phyloP scores from a whole-genome alignment of 768 basidiomycete genomes.

The Boletus rufocinnamomeus region DNA sequence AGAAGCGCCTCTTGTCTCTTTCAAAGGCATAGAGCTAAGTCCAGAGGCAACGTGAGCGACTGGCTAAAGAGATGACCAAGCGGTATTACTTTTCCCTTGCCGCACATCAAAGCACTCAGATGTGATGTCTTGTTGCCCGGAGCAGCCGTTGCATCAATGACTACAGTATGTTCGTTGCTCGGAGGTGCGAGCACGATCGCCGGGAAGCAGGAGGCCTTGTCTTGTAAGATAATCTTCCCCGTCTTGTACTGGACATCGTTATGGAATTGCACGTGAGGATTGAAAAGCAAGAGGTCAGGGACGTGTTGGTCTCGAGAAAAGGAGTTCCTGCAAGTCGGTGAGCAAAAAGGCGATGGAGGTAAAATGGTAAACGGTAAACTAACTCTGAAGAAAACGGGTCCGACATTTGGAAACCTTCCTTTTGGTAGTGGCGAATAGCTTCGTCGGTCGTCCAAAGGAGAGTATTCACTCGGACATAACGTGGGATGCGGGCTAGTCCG shows the following conservation, averaged over 20 bases:
- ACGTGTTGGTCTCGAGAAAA: constrained; percentile 82
- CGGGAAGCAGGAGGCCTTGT: constrained; percentile 98
- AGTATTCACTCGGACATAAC: constrained; percentile 86
- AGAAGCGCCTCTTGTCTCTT: constrained; percentile 77
- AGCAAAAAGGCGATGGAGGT: neutral
- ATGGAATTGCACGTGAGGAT: constrained; percentile 65
- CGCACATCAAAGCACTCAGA: constrained; percentile 83
- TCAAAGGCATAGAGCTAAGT: constrained; percentile 85
- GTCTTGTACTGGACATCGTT: constrained; percentile 68
- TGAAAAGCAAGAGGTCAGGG: constrained; percentile 76
- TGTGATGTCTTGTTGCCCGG: constrained; percentile 99
- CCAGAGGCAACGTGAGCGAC: constrained; percentile 1
- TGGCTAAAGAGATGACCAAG: neutral
- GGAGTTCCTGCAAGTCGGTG: constrained; percentile 45
- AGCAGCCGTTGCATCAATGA: constrained; percentile 94
- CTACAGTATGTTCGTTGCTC: constrained; percentile 46
- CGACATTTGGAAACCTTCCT: constrained; percentile 55
- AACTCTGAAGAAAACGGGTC: constrained; percentile 58
- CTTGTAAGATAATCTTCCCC: constrained; percentile 90
- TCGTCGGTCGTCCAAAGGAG: constrained; percentile 64
- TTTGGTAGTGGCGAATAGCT: constrained; percentile 57
- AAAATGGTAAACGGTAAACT: constrained; percentile 3
- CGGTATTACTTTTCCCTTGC: constrained; percentile 67
- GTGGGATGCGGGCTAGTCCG: constrained; percentile 64
- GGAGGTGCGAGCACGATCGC: constrained; percentile 84